A percentile compares a stretch with the other conserved stretches of the same genome.
Evolutionary conservation across 2,329 filamentous ascomycete genomes (phyloP).

Genomic region (Pseudopithomyces chartarum): DNA sequence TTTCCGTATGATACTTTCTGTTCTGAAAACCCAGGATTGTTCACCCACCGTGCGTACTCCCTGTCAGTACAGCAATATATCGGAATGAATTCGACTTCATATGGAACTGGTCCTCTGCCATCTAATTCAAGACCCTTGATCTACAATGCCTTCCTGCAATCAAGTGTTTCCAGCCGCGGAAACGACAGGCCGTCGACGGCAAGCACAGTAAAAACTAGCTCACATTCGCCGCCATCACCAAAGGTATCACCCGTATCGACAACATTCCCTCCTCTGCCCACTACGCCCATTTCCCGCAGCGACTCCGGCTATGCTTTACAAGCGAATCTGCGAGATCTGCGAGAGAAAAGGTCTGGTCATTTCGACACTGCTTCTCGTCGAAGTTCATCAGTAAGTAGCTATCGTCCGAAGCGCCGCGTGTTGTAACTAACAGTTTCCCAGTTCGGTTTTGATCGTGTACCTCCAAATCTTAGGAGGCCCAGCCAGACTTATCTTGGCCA

Average conservation of each 20-base stretch:
- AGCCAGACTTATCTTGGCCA: conserved; percentile 72
- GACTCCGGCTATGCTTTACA: conserved; percentile 91
- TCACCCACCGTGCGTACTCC: conserved; percentile 70
- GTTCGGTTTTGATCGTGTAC: conserved; percentile 77
- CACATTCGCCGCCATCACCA: conserved; percentile 61
- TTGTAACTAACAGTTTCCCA: conserved; percentile 38
- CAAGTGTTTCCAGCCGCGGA: conserved; percentile 66
- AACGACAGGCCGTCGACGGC: conserved; percentile 71
- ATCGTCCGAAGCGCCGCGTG: conserved; percentile 1
- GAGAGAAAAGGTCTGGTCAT: conserved; percentile 93
- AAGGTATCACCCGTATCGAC: conserved; percentile 75
- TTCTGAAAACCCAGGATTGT: conserved; percentile 81
- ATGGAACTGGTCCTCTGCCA: conserved; percentile 68
- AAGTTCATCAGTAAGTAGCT: conserved; percentile 72
- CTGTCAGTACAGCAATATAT: conserved; percentile 85
- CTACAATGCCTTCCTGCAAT: conserved; percentile 89
- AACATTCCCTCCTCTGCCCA: conserved; percentile 75
- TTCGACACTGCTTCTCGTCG: conserved; percentile 82
- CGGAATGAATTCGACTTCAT: conserved; percentile 85
- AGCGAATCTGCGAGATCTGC: conserved; percentile 80
- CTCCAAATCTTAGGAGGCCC: conserved; percentile 66
- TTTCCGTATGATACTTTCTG: conserved; percentile 91
- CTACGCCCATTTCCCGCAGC: conserved; percentile 81
- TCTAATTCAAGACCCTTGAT: conserved; percentile 65
- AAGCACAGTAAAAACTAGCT: conserved; percentile 39